phyloP scores from a whole-genome alignment of 2,329 filamentous ascomycete genomes.

The Exophiala bonariae region DNA sequence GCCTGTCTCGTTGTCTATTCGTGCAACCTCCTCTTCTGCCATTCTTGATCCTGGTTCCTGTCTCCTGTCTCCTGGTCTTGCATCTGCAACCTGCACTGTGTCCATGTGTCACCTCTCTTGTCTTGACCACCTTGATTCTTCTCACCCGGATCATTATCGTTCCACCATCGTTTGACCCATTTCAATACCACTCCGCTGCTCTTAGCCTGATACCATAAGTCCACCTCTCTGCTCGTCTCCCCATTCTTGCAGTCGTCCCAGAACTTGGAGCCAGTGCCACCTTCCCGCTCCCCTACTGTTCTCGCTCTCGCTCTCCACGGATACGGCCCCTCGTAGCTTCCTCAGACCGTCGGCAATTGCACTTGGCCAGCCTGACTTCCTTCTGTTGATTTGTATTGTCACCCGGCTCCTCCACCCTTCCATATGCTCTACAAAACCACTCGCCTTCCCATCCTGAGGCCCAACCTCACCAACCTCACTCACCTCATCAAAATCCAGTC shows the following conservation, averaged over 20 bases:
- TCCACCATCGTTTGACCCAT: neutral
- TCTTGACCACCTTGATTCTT: neutral
- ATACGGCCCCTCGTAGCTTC: too few species aligned
- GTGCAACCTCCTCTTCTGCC: neutral
- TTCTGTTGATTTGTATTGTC: neutral
- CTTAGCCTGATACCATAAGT: too few species aligned
- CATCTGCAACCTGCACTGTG: neutral
- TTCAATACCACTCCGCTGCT: too few species aligned
- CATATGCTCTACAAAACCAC: slow-evolving; percentile 24
- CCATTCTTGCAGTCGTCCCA: too few species aligned
- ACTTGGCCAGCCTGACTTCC: too few species aligned
- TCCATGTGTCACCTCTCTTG: neutral
- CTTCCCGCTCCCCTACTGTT: too few species aligned
- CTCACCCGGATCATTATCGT: neutral
- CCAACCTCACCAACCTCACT: slow-evolving; percentile 9
- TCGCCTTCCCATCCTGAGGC: slow-evolving; percentile 14
- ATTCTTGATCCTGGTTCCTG: neutral
- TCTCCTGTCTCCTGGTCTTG: neutral
- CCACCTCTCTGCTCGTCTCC: too few species aligned
- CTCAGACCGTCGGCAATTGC: too few species aligned
- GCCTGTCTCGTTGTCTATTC: neutral
- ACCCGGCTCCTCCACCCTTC: neutral
- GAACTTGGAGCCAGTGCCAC: too few species aligned
- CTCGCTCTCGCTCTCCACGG: too few species aligned
- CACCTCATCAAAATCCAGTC: slow-evolving; percentile 10